Evolutionary conservation across 768 basidiomycete species (phyloP).

Genomic region (Tylopilus plumbeoviolaceoides): DNA sequence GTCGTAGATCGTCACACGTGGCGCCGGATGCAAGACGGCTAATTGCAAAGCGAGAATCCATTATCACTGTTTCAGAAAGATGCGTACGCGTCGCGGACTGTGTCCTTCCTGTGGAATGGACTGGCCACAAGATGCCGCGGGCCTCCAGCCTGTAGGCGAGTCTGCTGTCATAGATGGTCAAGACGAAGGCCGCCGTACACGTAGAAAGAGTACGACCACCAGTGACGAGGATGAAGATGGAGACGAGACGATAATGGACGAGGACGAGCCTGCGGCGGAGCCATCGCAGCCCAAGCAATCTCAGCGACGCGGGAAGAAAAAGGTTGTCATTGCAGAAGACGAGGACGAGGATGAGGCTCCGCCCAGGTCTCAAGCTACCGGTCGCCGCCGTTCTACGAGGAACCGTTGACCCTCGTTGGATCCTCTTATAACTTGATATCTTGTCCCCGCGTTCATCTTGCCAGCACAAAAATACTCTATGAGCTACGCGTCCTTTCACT

Average conservation of each 20-base stretch:
- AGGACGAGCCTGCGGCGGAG: slow-evolving; percentile 28
- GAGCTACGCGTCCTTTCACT: slow-evolving; percentile 9
- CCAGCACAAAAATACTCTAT: slow-evolving; percentile 6
- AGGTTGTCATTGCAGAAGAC: slow-evolving; percentile 37
- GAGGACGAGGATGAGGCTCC: slow-evolving; percentile 34
- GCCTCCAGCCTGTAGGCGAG: slow-evolving; percentile 62
- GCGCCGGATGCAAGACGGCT: slow-evolving; percentile 53
- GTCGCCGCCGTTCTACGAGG: slow-evolving; percentile 21
- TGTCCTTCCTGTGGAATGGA: slow-evolving; percentile 57
- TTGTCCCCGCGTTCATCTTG: background rate
- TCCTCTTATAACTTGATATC: background rate
- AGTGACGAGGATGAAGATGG: slow-evolving; percentile 40
- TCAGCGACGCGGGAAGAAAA: slow-evolving; percentile 28
- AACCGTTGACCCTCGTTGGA: slow-evolving; percentile 9
- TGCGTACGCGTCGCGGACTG: slow-evolving; percentile 37
- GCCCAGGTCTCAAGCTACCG: slow-evolving; percentile 13
- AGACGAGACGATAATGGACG: slow-evolving; percentile 33
- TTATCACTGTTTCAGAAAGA: slow-evolving; percentile 55
- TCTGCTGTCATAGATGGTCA: slow-evolving; percentile 61
- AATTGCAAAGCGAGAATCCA: slow-evolving; percentile 68
- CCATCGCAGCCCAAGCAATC: slow-evolving; percentile 29
- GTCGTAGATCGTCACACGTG: slow-evolving; percentile 63
- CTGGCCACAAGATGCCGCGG: slow-evolving; percentile 56
- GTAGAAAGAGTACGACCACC: slow-evolving; percentile 32
- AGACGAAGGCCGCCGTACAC: slow-evolving; percentile 39